Evolutionary conservation across 2,329 filamentous ascomycete genomes (phyloP).

Genomic region (Fusarium fujikuroi): DNA sequence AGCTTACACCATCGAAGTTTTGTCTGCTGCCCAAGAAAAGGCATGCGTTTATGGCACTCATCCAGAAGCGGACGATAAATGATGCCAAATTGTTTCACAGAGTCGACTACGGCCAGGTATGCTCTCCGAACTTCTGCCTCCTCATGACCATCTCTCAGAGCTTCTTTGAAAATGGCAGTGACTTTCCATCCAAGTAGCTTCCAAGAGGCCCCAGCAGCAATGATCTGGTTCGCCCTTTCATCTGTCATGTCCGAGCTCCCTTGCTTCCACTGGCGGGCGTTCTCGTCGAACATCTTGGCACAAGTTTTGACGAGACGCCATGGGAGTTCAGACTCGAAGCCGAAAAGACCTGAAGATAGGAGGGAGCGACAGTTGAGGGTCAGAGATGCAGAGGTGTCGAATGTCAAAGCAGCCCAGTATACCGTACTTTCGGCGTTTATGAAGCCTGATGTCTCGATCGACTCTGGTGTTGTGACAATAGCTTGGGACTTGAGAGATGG

Average conservation of each 20-base stretch:
- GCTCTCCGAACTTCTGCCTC: constrained; percentile 45
- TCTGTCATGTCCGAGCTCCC: constrained; percentile 45
- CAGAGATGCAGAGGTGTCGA: constrained; percentile 55
- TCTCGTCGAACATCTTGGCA: constrained; percentile 47
- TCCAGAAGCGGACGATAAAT: constrained; percentile 45
- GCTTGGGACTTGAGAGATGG: constrained; percentile 36
- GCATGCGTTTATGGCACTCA: constrained; percentile 47
- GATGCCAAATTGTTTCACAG: constrained; percentile 44
- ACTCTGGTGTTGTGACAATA: constrained; percentile 41
- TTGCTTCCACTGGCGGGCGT: constrained; percentile 40
- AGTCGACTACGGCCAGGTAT: constrained; percentile 40
- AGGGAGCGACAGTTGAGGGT: constrained; percentile 54
- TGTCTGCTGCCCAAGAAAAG: constrained; percentile 46
- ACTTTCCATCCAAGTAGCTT: constrained; percentile 49
- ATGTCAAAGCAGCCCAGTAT: constrained; percentile 56
- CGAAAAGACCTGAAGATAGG: constrained; percentile 52
- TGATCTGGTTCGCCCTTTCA: constrained; percentile 47
- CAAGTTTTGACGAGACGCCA: constrained; percentile 46
- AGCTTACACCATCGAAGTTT: constrained; percentile 48
- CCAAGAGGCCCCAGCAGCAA: constrained; percentile 45
- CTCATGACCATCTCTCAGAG: constrained; percentile 47
- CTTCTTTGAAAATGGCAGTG: constrained; percentile 48
- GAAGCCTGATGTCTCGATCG: constrained; percentile 47
- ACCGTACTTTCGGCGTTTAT: constrained; percentile 52
- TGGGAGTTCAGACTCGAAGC: constrained; percentile 46